Evolutionary conservation across 352 stramenopile species (phyloP).

Genomic region (Globisporangium alternatum): DNA sequence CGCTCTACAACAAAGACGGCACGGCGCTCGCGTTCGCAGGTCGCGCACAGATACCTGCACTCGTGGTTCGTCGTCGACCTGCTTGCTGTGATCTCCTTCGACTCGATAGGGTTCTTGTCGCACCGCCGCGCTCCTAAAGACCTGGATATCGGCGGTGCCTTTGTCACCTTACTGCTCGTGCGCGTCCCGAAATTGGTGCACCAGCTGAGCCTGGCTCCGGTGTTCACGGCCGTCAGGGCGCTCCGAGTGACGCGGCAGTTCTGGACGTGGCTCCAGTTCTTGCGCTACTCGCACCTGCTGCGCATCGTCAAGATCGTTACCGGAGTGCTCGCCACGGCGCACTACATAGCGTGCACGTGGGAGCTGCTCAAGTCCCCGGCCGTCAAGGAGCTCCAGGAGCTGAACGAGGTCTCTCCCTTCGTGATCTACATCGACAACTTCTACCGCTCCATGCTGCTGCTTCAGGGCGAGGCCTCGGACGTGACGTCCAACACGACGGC

Average conservation of each 20-base stretch:
- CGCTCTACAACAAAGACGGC: constrained; percentile 12
- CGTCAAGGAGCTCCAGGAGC: background rate
- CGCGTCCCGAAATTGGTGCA: constrained; percentile 9
- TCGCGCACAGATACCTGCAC: constrained; percentile 8
- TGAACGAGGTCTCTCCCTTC: constrained; percentile 2
- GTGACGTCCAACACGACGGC: constrained; percentile 10
- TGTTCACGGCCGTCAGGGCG: background rate
- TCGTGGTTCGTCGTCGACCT: constrained; percentile 11
- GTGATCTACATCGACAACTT: constrained; percentile 7
- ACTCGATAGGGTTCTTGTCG: background rate
- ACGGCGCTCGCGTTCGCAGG: constrained; percentile 3
- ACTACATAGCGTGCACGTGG: constrained; percentile 19
- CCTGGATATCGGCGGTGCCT: background rate
- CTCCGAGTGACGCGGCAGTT: background rate
- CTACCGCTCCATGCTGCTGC: constrained; percentile 10
- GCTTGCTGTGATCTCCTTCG: background rate
- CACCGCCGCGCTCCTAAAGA: background rate
- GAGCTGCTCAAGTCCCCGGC: background rate
- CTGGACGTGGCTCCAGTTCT: constrained; percentile 14
- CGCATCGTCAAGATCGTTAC: constrained; percentile 10
- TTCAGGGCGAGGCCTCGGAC: constrained; percentile 5
- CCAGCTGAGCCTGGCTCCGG: background rate
- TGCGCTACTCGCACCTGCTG: constrained; percentile 18
- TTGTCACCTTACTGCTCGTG: background rate
- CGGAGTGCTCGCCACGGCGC: background rate